Conservation (phyloP, 805 yeast species). For the Spathaspora arborariae region DNA sequence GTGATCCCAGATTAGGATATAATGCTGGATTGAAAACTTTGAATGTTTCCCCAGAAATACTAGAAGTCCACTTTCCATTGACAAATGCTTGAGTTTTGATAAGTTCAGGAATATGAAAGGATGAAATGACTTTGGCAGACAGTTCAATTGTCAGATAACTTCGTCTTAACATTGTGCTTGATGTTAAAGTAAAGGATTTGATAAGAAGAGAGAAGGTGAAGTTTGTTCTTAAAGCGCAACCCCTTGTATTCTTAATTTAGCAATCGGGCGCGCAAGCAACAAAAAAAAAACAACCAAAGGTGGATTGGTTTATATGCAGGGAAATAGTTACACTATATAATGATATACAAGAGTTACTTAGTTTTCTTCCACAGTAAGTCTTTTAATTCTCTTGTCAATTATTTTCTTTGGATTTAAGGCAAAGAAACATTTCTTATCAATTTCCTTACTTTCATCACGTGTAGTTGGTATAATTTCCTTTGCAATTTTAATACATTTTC, state of each 20-base stretch:
- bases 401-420: slow-evolving; percentile 56
- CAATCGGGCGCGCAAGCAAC: too few species aligned
- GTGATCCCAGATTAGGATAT: slow-evolving; percentile 28
- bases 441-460: slow-evolving; percentile 57
- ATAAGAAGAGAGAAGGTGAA: not conserved
- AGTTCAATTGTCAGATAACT: slow-evolving; percentile 6
- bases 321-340: not conserved
- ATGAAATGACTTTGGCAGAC: slow-evolving; percentile 1
- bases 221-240: not conserved
- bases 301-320: too few species aligned
- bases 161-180: slow-evolving; percentile 2
- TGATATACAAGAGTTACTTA: not conserved
- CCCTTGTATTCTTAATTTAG: not conserved
- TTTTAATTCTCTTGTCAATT: slow-evolving; percentile 41
- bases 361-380: slow-evolving; percentile 9
- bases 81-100: slow-evolving; percentile 58
- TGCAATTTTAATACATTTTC: slow-evolving; percentile 47
- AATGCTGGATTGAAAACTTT: slow-evolving; percentile 76
- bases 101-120: slow-evolving; percentile 45
- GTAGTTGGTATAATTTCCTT: slow-evolving; percentile 43
- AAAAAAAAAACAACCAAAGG: too few species aligned
- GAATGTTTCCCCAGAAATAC: slow-evolving; percentile 45
- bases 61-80: slow-evolving; percentile 70
- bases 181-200: not conserved
- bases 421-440: slow-evolving; percentile 62